These are phyloP conservation scores for Akanthomyces muscarius DNA, from an alignment of 2,329 filamentous ascomycete genomes.

Conservation along the genomic window DNA sequence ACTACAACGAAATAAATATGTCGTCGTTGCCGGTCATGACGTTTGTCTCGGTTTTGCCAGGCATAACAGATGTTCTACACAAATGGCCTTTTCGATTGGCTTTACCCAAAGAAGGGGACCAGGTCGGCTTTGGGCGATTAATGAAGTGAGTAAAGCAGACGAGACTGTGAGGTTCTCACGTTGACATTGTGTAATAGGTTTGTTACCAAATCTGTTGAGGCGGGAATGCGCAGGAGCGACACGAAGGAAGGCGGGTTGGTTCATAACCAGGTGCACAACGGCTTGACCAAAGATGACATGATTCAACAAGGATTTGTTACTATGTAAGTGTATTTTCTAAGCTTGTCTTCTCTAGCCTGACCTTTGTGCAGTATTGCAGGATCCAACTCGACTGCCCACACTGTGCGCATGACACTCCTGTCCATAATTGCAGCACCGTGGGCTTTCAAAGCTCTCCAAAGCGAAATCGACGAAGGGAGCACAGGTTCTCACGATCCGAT, in stretches of 20 bases:
- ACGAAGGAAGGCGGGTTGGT: slow-evolving; percentile 33
- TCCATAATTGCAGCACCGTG: slow-evolving; percentile 44
- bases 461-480: slow-evolving; percentile 43
- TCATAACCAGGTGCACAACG: slow-evolving; percentile 36
- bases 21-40: slow-evolving; percentile 37
- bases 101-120: slow-evolving; percentile 34
- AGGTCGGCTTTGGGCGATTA: slow-evolving; percentile 36
- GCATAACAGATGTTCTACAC: slow-evolving; percentile 32
- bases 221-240: slow-evolving; percentile 23
- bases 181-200: slow-evolving; percentile 20
- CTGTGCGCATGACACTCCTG: slow-evolving; percentile 48
- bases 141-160: slow-evolving; percentile 30
- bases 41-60: slow-evolving; percentile 34
- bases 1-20: slow-evolving; percentile 42
- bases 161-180: neutral
- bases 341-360: neutral
- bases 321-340: slow-evolving; percentile 27
- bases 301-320: slow-evolving; percentile 37
- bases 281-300: slow-evolving; percentile 33
- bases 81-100: slow-evolving; percentile 34
- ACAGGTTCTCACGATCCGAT: slow-evolving; percentile 35
- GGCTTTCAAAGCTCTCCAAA: slow-evolving; percentile 37
- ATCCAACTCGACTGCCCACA: slow-evolving; percentile 56
- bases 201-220: slow-evolving; percentile 26
- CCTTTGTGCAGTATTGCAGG: slow-evolving; percentile 47